Percentiles rank a stretch among this genome's conserved stretches.
These are phyloP conservation scores for Ceratocystis alfenasii DNA, from an alignment of 2,329 filamentous ascomycete genomes.

Conservation along the genomic window DNA sequence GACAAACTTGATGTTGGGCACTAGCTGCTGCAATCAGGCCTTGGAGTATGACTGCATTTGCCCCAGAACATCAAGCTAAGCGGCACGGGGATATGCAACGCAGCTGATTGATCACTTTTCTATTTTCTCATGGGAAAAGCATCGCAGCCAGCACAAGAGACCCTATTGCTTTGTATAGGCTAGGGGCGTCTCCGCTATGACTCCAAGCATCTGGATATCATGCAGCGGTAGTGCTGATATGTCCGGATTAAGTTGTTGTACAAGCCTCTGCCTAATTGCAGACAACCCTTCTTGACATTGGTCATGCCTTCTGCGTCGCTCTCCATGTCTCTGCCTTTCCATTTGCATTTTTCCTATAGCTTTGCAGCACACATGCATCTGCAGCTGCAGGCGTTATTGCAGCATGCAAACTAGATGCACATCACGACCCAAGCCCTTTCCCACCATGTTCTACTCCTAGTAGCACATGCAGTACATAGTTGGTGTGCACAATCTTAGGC, in stretches of 20 bases:
- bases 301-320: not conserved
- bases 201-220: not conserved
- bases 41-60: conserved; percentile 4
- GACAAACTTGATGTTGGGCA: conserved; percentile 6
- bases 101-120: conserved; percentile 4
- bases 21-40: conserved; percentile 15
- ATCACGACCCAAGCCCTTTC: conserved; percentile 3
- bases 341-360: not conserved
- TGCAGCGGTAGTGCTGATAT: not conserved
- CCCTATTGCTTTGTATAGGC: not conserved
- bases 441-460: not conserved
- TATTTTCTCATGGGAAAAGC: not conserved
- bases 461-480: not conserved
- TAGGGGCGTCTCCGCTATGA: not conserved
- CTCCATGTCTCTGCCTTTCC: not conserved
- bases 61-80: conserved; percentile 9
- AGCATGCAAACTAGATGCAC: conserved; percentile 3
- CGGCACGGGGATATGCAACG: conserved; percentile 1
- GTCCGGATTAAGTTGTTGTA: not conserved
- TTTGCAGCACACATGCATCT: not conserved
- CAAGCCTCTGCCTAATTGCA: not conserved
- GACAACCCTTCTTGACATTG: not conserved
- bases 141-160: not conserved
- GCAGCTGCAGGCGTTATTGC: not conserved
- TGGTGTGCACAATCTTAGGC: not conserved